Percentiles rank a stretch among this genome's conserved stretches.
Conservation (phyloP, 208 protist species). For the Acanthamoeba quina region DNA sequence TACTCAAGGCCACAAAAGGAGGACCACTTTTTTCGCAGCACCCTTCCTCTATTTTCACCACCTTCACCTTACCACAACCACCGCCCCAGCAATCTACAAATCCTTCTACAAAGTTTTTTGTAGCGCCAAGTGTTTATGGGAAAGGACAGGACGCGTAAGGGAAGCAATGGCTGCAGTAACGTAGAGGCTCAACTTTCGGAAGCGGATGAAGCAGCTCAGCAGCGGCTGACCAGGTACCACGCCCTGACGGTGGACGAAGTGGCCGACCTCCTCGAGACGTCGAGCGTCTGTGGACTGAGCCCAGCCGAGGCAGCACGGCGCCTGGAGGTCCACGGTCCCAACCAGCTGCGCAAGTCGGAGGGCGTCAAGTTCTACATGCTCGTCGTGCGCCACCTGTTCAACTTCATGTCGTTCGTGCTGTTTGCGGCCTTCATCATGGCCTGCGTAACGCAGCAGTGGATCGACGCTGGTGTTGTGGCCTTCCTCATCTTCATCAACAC, state of each 20-base stretch:
- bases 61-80: not conserved
- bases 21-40: not conserved
- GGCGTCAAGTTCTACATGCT: slow-evolving; percentile 53
- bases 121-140: not conserved
- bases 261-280: not conserved
- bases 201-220: not conserved
- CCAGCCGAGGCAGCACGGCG: not conserved
- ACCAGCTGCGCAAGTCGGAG: slow-evolving; percentile 6
- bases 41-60: not conserved
- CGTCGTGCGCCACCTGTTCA: slow-evolving; percentile 44
- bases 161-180: not conserved
- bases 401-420: slow-evolving; percentile 70
- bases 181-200: not conserved
- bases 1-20: not conserved
- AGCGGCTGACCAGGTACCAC: not conserved
- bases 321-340: slow-evolving; percentile 7
- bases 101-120: not conserved
- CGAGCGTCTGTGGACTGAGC: not conserved
- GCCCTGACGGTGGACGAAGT: slow-evolving; percentile 11
- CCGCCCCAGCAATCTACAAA: too few species aligned
- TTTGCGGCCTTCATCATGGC: slow-evolving; percentile 62
- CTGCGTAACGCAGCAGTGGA: slow-evolving; percentile 38
- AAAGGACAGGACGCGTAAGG: not conserved
- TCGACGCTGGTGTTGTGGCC: slow-evolving; percentile 47
- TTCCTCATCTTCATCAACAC: slow-evolving; percentile 67